phyloP scores from a whole-genome alignment of 2,329 filamentous ascomycete species.

The Fusarium sp. region DNA sequence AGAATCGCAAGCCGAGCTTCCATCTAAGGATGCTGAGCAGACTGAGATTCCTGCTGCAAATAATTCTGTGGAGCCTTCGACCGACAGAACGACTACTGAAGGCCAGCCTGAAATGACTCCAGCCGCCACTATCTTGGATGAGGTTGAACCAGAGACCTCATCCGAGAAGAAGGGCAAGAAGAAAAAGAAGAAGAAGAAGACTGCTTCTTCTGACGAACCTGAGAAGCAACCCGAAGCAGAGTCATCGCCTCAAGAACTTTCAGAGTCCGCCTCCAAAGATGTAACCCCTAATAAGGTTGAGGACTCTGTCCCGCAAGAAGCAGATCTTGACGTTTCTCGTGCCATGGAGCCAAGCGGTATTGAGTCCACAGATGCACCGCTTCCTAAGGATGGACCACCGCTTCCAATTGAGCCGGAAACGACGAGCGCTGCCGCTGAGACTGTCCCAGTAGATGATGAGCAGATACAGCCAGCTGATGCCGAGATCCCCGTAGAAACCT shows the following conservation, averaged over 20 bases:
- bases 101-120: conserved; percentile 11
- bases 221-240: conserved; percentile 37
- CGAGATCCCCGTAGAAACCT: conserved; percentile 42
- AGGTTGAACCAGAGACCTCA: conserved; percentile 21
- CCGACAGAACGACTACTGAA: conserved; percentile 16
- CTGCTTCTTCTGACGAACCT: conserved; percentile 26
- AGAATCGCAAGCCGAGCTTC: not conserved
- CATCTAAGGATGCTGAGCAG: conserved; percentile 16
- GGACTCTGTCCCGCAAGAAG: conserved; percentile 14
- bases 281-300: conserved; percentile 11
- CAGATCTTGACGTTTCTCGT: conserved; percentile 6
- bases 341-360: conserved; percentile 13
- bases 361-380: conserved; percentile 17
- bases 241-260: conserved; percentile 14
- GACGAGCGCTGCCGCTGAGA: conserved; percentile 26
- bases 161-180: conserved; percentile 51
- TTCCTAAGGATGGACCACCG: conserved; percentile 20
- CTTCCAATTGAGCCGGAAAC: conserved; percentile 33
- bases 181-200: conserved; percentile 55
- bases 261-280: conserved; percentile 11
- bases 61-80: not conserved
- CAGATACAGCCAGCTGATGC: conserved; percentile 47
- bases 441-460: conserved; percentile 38
- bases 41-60: not conserved
- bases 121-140: not conserved